Conservation (phyloP, 2,329 filamentous ascomycete genomes). For the Clonostachys rosea region DNA sequence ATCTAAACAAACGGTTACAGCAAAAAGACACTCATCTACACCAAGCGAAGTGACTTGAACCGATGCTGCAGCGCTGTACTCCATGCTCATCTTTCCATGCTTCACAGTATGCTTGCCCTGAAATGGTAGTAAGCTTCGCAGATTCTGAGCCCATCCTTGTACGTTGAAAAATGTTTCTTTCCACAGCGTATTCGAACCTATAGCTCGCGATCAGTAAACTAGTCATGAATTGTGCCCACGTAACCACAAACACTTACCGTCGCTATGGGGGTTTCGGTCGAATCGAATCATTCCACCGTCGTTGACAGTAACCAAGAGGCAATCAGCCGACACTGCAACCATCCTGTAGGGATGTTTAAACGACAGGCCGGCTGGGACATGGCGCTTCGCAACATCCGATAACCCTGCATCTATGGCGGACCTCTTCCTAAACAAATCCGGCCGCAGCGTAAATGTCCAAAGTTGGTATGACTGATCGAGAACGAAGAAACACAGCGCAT, state of each 20-base stretch:
- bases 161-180: slow-evolving; percentile 70
- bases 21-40: slow-evolving; percentile 43
- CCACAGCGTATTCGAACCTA: slow-evolving; percentile 41
- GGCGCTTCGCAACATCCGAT: slow-evolving; percentile 73
- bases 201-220: neutral
- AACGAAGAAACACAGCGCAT: slow-evolving; percentile 74
- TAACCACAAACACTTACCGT: slow-evolving; percentile 29
- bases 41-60: slow-evolving; percentile 49
- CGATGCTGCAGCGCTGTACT: slow-evolving; percentile 63
- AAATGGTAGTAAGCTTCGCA: slow-evolving; percentile 63
- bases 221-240: neutral
- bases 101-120: slow-evolving; percentile 59
- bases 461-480: slow-evolving; percentile 76
- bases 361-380: slow-evolving; percentile 65
- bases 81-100: slow-evolving; percentile 60
- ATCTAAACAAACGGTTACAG: slow-evolving; percentile 82
- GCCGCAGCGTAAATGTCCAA: slow-evolving; percentile 77
- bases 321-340: slow-evolving; percentile 66
- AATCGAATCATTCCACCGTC: slow-evolving; percentile 74
- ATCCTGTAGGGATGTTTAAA: slow-evolving; percentile 80
- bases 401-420: slow-evolving; percentile 67
- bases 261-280: slow-evolving; percentile 48
- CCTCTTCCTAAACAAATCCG: slow-evolving; percentile 73
- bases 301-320: slow-evolving; percentile 75
- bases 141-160: slow-evolving; percentile 64